Conservation (phyloP, 2,329 filamentous ascomycete species). For the Aspergillus viridinutans region DNA sequence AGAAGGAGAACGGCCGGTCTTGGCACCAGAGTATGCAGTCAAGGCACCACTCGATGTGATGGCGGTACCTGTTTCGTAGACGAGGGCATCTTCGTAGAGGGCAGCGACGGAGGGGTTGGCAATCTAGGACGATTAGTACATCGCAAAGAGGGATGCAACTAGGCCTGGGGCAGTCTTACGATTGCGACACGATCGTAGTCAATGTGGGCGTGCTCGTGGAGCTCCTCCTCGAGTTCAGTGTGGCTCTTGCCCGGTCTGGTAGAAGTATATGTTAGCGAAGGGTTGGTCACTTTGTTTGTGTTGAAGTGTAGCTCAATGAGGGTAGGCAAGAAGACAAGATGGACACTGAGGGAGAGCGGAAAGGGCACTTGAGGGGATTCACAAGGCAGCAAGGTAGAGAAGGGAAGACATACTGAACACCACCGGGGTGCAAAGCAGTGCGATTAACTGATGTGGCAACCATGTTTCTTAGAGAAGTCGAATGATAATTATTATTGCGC, state of each 20-base stretch:
- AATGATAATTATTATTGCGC: slow-evolving; percentile 56
- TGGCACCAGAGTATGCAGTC: slow-evolving; percentile 95
- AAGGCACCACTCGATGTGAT: slow-evolving; percentile 94
- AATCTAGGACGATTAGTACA: slow-evolving; percentile 43
- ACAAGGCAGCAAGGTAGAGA: not conserved
- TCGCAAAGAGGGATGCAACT: not conserved
- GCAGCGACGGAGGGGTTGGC: slow-evolving; percentile 93
- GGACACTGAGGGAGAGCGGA: not conserved
- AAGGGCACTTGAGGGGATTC: not conserved
- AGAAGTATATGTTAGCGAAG: slow-evolving; percentile 12
- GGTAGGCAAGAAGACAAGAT: slow-evolving; percentile 6
- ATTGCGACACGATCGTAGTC: slow-evolving; percentile 98
- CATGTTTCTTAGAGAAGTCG: slow-evolving; percentile 51
- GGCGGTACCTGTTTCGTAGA: slow-evolving; percentile 95
- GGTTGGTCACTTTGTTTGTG: not conserved
- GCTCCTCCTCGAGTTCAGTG: slow-evolving; percentile 96
- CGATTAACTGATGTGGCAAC: slow-evolving; percentile 70
- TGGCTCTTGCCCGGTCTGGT: slow-evolving; percentile 75
- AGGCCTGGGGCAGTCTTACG: slow-evolving; percentile 52
- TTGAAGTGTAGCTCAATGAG: slow-evolving; percentile 5
- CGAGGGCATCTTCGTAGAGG: slow-evolving; percentile 97
- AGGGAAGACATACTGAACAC: slow-evolving; percentile 69
- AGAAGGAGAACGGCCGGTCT: slow-evolving; percentile 92
- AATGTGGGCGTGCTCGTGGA: slow-evolving; percentile 96
- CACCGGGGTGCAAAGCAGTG: slow-evolving; percentile 83